Evolutionary conservation across 768 basidiomycete species (phyloP).

Genomic region (Infundibulicybe gibba): DNA sequence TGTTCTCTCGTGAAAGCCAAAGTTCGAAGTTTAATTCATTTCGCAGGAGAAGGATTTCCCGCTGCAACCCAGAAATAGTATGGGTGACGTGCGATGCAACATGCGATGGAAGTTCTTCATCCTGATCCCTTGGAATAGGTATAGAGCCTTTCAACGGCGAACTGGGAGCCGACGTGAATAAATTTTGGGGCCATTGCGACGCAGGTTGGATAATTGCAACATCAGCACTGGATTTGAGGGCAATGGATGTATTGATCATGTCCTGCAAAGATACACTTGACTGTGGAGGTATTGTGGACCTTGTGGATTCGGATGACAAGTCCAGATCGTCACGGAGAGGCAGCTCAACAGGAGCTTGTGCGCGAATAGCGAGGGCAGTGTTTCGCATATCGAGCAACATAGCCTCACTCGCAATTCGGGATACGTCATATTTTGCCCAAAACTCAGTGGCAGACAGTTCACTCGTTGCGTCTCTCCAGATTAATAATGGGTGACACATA

Average conservation of each 20-base stretch:
- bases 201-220: constrained; percentile 54
- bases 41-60: constrained; percentile 68
- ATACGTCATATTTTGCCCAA: constrained; percentile 63
- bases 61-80: constrained; percentile 68
- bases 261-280: constrained; percentile 62
- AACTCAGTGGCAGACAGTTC: constrained; percentile 64
- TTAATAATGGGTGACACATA: constrained; percentile 68
- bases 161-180: constrained; percentile 33
- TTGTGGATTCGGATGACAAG: constrained; percentile 21
- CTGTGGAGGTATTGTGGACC: constrained; percentile 9
- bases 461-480: constrained; percentile 58
- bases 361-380: constrained; percentile 44
- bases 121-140: constrained; percentile 9
- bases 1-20: constrained; percentile 79
- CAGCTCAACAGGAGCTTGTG: constrained; percentile 16
- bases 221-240: constrained; percentile 68
- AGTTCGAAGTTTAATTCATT: constrained; percentile 85
- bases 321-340: constrained; percentile 31
- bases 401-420: constrained; percentile 64
- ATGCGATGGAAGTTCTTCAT: constrained; percentile 33
- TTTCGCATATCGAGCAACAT: constrained; percentile 64
- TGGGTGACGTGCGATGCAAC: constrained; percentile 53
- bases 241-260: constrained; percentile 70
- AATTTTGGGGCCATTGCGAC: constrained; percentile 46
- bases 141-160: constrained; percentile 16